phyloP scores from a whole-genome alignment of 2,329 filamentous ascomycete species.

The Teratosphaeria epicoccoides region DNA sequence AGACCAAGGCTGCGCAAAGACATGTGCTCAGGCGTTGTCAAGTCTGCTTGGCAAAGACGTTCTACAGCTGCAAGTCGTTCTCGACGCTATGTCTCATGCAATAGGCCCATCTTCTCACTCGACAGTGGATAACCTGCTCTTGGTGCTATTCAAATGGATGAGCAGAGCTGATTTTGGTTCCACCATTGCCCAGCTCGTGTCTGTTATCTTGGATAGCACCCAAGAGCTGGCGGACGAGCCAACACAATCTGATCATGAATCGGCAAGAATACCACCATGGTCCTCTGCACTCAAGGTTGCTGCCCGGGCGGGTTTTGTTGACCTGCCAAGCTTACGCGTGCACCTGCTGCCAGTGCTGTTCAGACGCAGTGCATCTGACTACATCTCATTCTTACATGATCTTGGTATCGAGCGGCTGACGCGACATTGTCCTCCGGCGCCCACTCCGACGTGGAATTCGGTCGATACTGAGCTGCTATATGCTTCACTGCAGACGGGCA shows the following conservation, averaged over 20 bases:
- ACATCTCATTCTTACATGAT: slow-evolving; percentile 30
- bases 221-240: slow-evolving; percentile 6
- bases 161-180: slow-evolving; percentile 27
- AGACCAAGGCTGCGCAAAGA: slow-evolving; percentile 1
- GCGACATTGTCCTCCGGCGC: background rate
- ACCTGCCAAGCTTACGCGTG: slow-evolving; percentile 29
- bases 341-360: slow-evolving; percentile 41
- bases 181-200: slow-evolving; percentile 20
- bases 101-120: background rate
- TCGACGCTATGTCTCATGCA: background rate
- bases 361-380: slow-evolving; percentile 29
- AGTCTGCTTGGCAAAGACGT: slow-evolving; percentile 54
- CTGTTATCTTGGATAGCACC: slow-evolving; percentile 23
- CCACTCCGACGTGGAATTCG: too few species aligned
- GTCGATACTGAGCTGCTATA: slow-evolving; percentile 13
- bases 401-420: slow-evolving; percentile 11
- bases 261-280: slow-evolving; percentile 11
- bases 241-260: background rate
- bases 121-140: slow-evolving; percentile 7
- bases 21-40: slow-evolving; percentile 28
- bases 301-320: background rate
- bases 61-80: slow-evolving; percentile 27
- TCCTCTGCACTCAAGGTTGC: slow-evolving; percentile 1
- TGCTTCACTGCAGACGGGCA: slow-evolving; percentile 34
- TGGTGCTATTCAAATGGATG: slow-evolving; percentile 19